phyloP scores from a whole-genome alignment of 495 filamentous ascomycete genomes.

The Corynascus novoguineensis region DNA sequence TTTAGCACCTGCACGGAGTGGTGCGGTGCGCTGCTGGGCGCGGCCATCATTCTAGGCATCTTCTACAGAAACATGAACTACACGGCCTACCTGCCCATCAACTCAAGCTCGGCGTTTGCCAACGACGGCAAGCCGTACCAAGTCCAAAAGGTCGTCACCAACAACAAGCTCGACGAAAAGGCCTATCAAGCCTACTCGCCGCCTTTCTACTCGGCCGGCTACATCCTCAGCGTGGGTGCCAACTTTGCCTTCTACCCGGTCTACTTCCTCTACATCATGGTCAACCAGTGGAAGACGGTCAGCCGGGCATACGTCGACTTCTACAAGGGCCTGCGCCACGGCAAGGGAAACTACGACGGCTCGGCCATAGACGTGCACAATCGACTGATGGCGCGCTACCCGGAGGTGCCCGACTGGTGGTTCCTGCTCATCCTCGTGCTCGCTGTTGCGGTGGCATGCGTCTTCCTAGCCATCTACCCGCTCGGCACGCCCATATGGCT shows the following conservation, averaged over 20 bases:
- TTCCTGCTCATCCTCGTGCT: slow-evolving; percentile 41
- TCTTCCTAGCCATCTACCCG: slow-evolving; percentile 46
- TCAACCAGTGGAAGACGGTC: slow-evolving; percentile 48
- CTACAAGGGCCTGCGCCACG: slow-evolving; percentile 44
- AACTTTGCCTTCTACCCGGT: slow-evolving; percentile 55
- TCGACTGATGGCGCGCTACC: slow-evolving; percentile 54
- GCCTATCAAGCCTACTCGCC: slow-evolving; percentile 55
- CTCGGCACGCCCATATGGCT: slow-evolving; percentile 33
- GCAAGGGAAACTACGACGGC: slow-evolving; percentile 44
- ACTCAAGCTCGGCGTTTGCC: slow-evolving; percentile 44
- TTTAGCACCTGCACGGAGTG: slow-evolving; percentile 31
- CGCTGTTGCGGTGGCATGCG: slow-evolving; percentile 47
- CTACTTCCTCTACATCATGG: slow-evolving; percentile 49
- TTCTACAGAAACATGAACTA: slow-evolving; percentile 50
- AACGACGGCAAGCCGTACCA: slow-evolving; percentile 50
- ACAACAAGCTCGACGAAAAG: slow-evolving; percentile 45
- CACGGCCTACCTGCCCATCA: slow-evolving; percentile 50
- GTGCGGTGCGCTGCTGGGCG: slow-evolving; percentile 22
- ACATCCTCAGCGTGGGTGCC: slow-evolving; percentile 52
- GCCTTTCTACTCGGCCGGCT: slow-evolving; percentile 57
- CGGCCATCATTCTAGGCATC: slow-evolving; percentile 43
- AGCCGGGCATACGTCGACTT: slow-evolving; percentile 28
- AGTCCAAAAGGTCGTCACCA: slow-evolving; percentile 46
- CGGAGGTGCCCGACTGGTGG: slow-evolving; percentile 59
- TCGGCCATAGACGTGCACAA: slow-evolving; percentile 57